phyloP scores from a whole-genome alignment of 352 stramenopile genomes.

The Blastocystis sp. region DNA sequence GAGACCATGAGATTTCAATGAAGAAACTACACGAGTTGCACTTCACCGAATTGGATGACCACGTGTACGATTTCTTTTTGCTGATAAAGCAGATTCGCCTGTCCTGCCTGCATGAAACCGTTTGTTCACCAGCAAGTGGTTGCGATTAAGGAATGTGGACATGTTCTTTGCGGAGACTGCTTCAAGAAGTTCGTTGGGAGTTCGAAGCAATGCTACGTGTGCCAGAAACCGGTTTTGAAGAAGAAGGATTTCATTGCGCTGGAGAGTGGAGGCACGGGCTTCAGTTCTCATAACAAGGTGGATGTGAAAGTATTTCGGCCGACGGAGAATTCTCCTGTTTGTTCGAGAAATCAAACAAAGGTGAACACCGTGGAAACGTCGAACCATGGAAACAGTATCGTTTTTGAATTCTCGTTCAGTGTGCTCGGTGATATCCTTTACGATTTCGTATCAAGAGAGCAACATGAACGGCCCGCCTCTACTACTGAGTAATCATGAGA shows the following conservation, averaged over 20 bases:
- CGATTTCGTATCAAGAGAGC: too few relatives aligned
- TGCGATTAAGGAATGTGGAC: slow-evolving; percentile 25
- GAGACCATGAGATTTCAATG: background rate
- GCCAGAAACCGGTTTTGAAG: slow-evolving; percentile 27
- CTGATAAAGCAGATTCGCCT: background rate
- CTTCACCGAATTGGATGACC: slow-evolving; percentile 1
- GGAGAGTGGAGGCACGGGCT: slow-evolving; percentile 44
- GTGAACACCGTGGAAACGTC: background rate
- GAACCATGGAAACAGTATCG: background rate
- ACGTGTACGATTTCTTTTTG: background rate
- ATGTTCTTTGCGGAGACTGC: slow-evolving; percentile 35
- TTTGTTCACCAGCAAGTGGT: slow-evolving; percentile 48
- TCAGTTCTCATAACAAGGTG: slow-evolving; percentile 53
- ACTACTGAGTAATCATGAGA: too few relatives aligned
- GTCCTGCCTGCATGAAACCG: slow-evolving; percentile 25
- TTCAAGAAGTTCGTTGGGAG: slow-evolving; percentile 35
- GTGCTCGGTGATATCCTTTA: background rate
- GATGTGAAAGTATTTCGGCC: slow-evolving; percentile 52
- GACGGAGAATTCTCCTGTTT: slow-evolving; percentile 39
- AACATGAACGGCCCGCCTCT: too few relatives aligned
- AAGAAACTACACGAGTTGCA: slow-evolving; percentile 40
- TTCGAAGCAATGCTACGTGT: slow-evolving; percentile 43
- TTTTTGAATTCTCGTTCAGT: background rate
- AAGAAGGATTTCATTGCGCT: slow-evolving; percentile 47
- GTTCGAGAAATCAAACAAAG: background rate